A percentile compares a stretch with the other conserved stretches of the same genome.
These are phyloP conservation scores for Boeremia lycopersici DNA, from an alignment of 2,329 filamentous ascomycete genomes.

Conservation along the genomic window DNA sequence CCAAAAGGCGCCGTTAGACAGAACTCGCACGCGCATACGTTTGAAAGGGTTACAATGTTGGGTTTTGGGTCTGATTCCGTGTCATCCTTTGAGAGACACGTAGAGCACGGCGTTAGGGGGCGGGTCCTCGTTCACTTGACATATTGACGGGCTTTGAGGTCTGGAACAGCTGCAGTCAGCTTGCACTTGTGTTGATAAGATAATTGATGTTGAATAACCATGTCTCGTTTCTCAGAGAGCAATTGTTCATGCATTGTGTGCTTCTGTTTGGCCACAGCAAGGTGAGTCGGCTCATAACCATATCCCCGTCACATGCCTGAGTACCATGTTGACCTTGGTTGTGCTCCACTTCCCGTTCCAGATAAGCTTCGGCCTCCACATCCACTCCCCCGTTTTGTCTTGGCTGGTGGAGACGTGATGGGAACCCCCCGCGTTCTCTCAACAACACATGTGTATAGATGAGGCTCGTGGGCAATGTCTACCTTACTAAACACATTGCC, in stretches of 20 bases:
- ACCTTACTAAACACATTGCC: no score
- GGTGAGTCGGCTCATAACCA: no score
- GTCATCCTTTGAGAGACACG: conserved; percentile 8
- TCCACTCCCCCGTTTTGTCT: not conserved
- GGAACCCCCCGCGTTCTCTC: not conserved
- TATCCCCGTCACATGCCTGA: not conserved
- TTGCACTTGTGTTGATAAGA: conserved; percentile 3
- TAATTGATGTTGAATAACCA: not conserved
- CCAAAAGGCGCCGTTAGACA: conserved; percentile 16
- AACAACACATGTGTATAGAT: no score
- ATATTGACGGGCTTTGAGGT: not conserved
- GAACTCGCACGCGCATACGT: conserved; percentile 8
- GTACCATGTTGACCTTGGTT: not conserved
- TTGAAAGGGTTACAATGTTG: not conserved
- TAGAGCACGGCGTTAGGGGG: conserved; percentile 16
- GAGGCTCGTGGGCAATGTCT: no score
- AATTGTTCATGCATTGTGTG: no score
- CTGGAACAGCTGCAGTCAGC: not conserved
- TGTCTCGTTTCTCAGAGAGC: not conserved
- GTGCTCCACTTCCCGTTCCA: not conserved
- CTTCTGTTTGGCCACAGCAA: no score
- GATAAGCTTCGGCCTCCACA: not conserved
- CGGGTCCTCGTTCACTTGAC: not conserved
- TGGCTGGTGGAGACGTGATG: not conserved
- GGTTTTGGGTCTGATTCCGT: conserved; percentile 9